Base-by-base conservation (phyloP, 2,329 filamentous ascomycete species). In the Fusarium globosum region DNA sequence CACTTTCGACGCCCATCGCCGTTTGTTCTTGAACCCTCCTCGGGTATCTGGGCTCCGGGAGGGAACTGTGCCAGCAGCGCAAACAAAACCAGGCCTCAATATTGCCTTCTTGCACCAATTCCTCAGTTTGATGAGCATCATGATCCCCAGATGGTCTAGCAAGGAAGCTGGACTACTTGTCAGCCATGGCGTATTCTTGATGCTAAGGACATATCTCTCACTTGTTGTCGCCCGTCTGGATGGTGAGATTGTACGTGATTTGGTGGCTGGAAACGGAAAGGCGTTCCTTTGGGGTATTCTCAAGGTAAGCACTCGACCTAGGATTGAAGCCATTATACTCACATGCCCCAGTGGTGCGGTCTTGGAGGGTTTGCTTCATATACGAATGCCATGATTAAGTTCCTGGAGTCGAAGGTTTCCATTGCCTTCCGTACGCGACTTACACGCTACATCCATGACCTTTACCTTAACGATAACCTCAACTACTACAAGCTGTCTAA, bases 321-420 rank as follows among this genome's bases (percentile, higher is more conserved):
- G 10, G 11, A 16, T n/a, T 28, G 12, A 4, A 36, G 46, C 18
- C 15, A n/a, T 21, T 26, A 36, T 23, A 36, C 70, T 68, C 43
- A 69, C 52, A 43, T 51, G 60, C 35, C 49, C 71, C 58, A 90
- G 87, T 99, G 96, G 96, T 95, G 95, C 74, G 95, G 96, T 7
- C 92, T 99, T 41, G 96, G 96, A 46, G 94, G 93, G 6, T 91
- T 98, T 72, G 96, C 95, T 14, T 97, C 96, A 1, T 99, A 99
- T 80, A 98, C 96, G 57, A 99, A 99, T 82, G 95, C 96, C 61
- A 98, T 97, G 93, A 99, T 99, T 87, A 98, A 98, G 83, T 99
- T 94, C 83, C 88, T 99, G 71, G 96, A 99, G 83, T 96, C 94
- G 57, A 99, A 99, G 85, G 95, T 99, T 61, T 97, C 96, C 12